phyloP scores from a whole-genome alignment of 1,284 basidiomycete genomes.

The Lignosus rhinocerotis region DNA sequence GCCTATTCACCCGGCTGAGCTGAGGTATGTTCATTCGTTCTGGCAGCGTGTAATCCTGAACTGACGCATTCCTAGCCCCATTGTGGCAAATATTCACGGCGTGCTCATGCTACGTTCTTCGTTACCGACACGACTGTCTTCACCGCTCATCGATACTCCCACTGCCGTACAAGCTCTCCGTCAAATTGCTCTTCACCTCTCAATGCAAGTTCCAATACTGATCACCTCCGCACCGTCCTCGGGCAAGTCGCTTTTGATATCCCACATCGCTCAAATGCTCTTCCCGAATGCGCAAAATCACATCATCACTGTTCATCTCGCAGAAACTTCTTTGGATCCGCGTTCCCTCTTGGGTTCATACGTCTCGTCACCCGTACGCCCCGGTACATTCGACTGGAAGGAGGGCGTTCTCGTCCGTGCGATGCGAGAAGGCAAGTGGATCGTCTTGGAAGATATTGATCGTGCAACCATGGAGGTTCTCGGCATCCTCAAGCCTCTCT shows the following conservation, averaged over 20 bases:
- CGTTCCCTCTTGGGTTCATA: slow-evolving; percentile 95
- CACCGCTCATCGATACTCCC: slow-evolving; percentile 65
- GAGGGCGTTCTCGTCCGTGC: slow-evolving; percentile 93
- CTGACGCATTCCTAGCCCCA: slow-evolving; percentile 41
- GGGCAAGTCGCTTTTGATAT: slow-evolving; percentile 85
- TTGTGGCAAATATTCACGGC: slow-evolving; percentile 62
- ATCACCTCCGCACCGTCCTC: slow-evolving; percentile 88
- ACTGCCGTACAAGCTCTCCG: slow-evolving; percentile 63
- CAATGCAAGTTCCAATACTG: slow-evolving; percentile 76
- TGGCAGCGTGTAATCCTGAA: neutral
- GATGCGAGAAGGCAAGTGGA: slow-evolving; percentile 90
- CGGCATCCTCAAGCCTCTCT: slow-evolving; percentile 79
- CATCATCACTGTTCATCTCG: slow-evolving; percentile 85
- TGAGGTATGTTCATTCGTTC: slow-evolving; percentile 48
- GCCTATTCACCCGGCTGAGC: slow-evolving; percentile 44
- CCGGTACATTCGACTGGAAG: slow-evolving; percentile 95
- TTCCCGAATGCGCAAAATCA: slow-evolving; percentile 59
- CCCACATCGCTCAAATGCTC: slow-evolving; percentile 71
- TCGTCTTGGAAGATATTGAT: slow-evolving; percentile 94
- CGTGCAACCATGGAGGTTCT: slow-evolving; percentile 85
- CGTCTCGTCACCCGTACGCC: slow-evolving; percentile 81
- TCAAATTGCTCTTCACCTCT: slow-evolving; percentile 65
- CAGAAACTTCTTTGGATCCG: slow-evolving; percentile 93
- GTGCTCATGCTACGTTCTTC: slow-evolving; percentile 56
- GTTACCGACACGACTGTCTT: slow-evolving; percentile 22